phyloP scores from a whole-genome alignment of 805 yeast species.

The Sugiyamaella qingdaonensis region DNA sequence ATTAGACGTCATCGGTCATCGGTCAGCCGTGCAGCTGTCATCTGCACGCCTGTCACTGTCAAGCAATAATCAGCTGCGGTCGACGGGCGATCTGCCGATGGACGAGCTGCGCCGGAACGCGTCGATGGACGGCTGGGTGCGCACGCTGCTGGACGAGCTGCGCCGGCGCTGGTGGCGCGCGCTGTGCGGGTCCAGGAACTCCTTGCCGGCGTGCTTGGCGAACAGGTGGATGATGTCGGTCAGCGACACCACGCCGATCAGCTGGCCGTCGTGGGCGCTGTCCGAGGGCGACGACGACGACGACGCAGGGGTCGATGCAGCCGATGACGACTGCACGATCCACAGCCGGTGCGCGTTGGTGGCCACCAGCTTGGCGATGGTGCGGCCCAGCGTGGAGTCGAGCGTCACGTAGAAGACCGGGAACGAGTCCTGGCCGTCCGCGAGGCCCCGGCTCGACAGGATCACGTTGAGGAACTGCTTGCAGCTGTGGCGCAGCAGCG shows the following conservation, averaged over 20 bases:
- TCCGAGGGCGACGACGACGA: slow-evolving; percentile 18
- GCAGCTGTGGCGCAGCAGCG: slow-evolving; percentile 74
- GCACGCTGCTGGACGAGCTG: slow-evolving; percentile 20
- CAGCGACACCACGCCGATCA: slow-evolving; percentile 86
- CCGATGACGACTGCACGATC: slow-evolving; percentile 34
- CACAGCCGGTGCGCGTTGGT: slow-evolving; percentile 79
- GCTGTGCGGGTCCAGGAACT: slow-evolving; percentile 67
- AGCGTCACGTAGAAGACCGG: slow-evolving; percentile 92
- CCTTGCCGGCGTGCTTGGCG: slow-evolving; percentile 67
- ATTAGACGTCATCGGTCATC: too few species aligned
- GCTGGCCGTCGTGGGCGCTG: slow-evolving; percentile 48
- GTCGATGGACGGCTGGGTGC: slow-evolving; percentile 18
- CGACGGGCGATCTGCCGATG: slow-evolving; percentile 2
- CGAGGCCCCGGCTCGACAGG: slow-evolving; percentile 81
- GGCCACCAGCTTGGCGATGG: slow-evolving; percentile 92
- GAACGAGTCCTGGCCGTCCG: slow-evolving; percentile 91
- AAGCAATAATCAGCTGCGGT: background rate
- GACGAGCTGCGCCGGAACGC: slow-evolving; percentile 14
- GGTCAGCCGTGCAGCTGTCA: too few species aligned
- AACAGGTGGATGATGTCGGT: slow-evolving; percentile 84
- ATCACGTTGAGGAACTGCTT: slow-evolving; percentile 84
- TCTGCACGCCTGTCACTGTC: background rate
- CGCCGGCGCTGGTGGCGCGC: slow-evolving; percentile 87
- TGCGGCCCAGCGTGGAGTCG: slow-evolving; percentile 74
- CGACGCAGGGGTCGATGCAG: slow-evolving; percentile 14